A percentile compares a stretch with the other conserved stretches of the same genome.
These are phyloP conservation scores for Elsinoe ampelina DNA, from an alignment of 2,329 filamentous ascomycete genomes.

Conservation along the genomic window DNA sequence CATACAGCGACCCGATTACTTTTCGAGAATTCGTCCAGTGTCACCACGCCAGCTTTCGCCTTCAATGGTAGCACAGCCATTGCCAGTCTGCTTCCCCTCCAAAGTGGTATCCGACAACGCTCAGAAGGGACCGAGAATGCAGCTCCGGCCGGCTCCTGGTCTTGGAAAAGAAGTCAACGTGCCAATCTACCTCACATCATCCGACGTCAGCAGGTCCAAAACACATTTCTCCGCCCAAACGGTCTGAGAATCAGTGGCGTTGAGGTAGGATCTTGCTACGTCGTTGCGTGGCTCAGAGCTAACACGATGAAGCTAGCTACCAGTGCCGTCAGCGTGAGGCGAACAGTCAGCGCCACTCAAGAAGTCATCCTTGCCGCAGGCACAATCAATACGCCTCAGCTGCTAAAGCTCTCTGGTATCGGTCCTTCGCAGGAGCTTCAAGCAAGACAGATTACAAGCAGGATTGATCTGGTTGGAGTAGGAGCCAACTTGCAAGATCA, in stretches of 20 bases:
- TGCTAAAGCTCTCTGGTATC: constrained; percentile 41
- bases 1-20: constrained; percentile 30
- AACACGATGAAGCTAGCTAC: constrained; percentile 19
- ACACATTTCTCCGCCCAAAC: background rate
- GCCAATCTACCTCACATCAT: background rate
- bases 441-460: constrained; percentile 36
- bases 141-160: background rate
- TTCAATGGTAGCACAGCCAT: background rate
- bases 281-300: background rate
- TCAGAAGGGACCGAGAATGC: background rate
- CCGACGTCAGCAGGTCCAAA: background rate
- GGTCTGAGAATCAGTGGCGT: constrained; percentile 14
- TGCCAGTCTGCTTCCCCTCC: background rate
- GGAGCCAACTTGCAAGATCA: constrained; percentile 57
- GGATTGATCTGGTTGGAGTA: constrained; percentile 52
- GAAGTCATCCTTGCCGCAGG: constrained; percentile 26
- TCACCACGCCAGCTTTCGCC: constrained; percentile 1
- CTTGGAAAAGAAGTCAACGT: background rate
- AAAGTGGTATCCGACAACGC: background rate
- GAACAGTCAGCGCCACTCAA: constrained; percentile 20
- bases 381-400: constrained; percentile 24
- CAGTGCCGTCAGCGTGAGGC: constrained; percentile 16
- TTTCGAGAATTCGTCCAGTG: constrained; percentile 19
- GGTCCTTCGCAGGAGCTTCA: constrained; percentile 45
- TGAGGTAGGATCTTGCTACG: constrained; percentile 10